These are phyloP conservation scores for Boletus sensibilis DNA, from an alignment of 768 basidiomycete species.

Conservation along the genomic window DNA sequence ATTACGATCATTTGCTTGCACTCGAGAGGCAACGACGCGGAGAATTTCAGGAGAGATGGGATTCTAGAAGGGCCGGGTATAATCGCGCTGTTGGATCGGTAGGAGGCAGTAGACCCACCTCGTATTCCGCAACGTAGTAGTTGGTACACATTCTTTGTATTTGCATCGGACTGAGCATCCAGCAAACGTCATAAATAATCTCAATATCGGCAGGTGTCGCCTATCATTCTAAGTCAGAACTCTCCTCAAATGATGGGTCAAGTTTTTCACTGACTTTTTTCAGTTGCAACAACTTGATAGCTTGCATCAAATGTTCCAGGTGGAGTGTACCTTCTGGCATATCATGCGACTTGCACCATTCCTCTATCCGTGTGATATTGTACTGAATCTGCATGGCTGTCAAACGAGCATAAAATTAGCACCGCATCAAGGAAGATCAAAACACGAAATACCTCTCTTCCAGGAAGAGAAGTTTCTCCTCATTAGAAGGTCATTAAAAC, in stretches of 20 bases:
- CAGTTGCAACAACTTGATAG: conserved; percentile 94
- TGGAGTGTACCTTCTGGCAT: conserved; percentile 99
- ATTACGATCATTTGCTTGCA: conserved; percentile 93
- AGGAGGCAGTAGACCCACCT: conserved; percentile 50
- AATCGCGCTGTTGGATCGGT: background rate
- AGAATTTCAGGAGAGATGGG: conserved; percentile 98
- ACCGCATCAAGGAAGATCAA: background rate
- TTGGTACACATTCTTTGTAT: conserved; percentile 99
- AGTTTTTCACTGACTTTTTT: conserved; percentile 72
- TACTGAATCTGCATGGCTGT: conserved; percentile 99
- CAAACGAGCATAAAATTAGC: conserved; percentile 1
- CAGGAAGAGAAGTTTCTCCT: conserved; percentile 98
- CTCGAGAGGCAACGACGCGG: conserved; percentile 92
- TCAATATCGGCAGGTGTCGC: conserved; percentile 94
- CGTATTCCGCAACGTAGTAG: conserved; percentile 99
- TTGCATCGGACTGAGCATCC: conserved; percentile 99
- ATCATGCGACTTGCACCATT: conserved; percentile 99
- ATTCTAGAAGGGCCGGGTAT: conserved; percentile 49
- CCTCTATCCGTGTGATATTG: conserved; percentile 95
- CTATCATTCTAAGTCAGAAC: conserved; percentile 38
- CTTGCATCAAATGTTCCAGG: conserved; percentile 99
- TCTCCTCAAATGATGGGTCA: conserved; percentile 4
- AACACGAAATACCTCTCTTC: conserved; percentile 80
- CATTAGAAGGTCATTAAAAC: conserved; percentile 98
- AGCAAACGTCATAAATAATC: conserved; percentile 99